Evolutionary conservation across 768 basidiomycete genomes (phyloP).

Genomic region (Amanita brunnescens): DNA sequence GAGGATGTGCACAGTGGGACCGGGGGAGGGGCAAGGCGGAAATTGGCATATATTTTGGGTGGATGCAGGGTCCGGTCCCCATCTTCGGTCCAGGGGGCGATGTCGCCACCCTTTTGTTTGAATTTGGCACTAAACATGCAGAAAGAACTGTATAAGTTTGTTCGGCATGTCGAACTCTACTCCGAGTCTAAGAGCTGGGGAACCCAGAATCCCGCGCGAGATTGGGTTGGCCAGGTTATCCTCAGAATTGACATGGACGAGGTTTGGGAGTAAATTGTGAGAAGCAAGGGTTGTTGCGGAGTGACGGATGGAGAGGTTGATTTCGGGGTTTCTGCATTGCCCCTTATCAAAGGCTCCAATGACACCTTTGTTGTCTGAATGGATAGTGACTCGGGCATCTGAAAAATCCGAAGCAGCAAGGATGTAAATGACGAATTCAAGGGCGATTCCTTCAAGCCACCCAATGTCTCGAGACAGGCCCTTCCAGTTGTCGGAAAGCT

Average conservation of each 20-base stretch:
- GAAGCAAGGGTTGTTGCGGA: conserved; percentile 7
- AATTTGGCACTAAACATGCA: conserved; percentile 8
- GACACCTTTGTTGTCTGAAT: conserved; percentile 26
- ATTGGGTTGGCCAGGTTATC: conserved; percentile 23
- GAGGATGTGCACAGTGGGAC: neutral
- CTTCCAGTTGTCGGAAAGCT: conserved; percentile 10
- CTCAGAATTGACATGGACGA: conserved; percentile 17
- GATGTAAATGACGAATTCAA: conserved; percentile 15
- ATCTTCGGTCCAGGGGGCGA: conserved; percentile 2
- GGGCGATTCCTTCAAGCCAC: conserved; percentile 19
- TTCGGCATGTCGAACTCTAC: conserved; percentile 9
- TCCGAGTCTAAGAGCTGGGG: neutral
- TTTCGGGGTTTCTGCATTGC: conserved; percentile 19
- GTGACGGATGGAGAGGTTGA: conserved; percentile 21
- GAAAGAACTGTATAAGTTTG: conserved; percentile 10
- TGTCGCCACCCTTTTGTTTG: conserved; percentile 7
- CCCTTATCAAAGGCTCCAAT: conserved; percentile 25
- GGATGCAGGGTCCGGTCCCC: neutral
- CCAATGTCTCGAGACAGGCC: conserved; percentile 15
- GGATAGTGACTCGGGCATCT: conserved; percentile 15
- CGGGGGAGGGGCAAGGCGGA: neutral
- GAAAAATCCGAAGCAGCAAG: conserved; percentile 9
- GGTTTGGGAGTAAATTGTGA: conserved; percentile 9
- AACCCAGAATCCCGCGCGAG: conserved; percentile 17
- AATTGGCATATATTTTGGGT: neutral